Conservation (phyloP, 129 eudicot genomes). For the Artemisia annua region DNA sequence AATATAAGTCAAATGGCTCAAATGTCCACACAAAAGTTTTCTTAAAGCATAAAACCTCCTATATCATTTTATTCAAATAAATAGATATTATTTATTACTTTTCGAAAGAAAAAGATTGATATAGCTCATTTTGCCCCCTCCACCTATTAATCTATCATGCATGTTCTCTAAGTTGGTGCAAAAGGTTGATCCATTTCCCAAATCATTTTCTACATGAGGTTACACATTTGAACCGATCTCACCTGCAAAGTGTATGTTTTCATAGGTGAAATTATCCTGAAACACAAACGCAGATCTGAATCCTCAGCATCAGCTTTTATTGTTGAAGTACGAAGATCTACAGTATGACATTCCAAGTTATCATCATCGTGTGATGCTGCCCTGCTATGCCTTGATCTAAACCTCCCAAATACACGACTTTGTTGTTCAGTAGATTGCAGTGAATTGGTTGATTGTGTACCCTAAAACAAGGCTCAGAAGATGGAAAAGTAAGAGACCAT, state of each 20-base stretch:
- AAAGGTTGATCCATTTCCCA: background rate
- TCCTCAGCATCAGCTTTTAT: constrained; percentile 94
- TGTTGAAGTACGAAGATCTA: constrained; percentile 89
- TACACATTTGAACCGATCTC: constrained; percentile 3
- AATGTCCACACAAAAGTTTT: background rate
- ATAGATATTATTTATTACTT: no score
- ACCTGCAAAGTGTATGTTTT: constrained; percentile 96
- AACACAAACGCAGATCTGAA: constrained; percentile 87
- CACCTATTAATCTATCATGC: background rate
- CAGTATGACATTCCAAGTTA: constrained; percentile 64
- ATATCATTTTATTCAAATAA: background rate
- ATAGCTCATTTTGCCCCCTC: background rate
- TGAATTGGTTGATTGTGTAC: constrained; percentile 57
- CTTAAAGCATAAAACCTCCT: background rate
- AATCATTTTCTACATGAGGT: background rate
- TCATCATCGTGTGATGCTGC: constrained; percentile 66
- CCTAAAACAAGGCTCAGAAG: constrained; percentile 39
- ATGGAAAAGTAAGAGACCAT: constrained; percentile 13
- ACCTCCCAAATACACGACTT: constrained; percentile 85
- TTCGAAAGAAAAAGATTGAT: no score
- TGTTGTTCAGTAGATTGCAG: constrained; percentile 45
- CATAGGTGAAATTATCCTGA: constrained; percentile 84
- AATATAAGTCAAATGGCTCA: background rate
- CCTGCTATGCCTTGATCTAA: constrained; percentile 64
- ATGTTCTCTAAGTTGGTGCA: background rate